Conservation (phyloP, 1,139 yeast genomes). For the Nakaseomyces bracarensis region DNA sequence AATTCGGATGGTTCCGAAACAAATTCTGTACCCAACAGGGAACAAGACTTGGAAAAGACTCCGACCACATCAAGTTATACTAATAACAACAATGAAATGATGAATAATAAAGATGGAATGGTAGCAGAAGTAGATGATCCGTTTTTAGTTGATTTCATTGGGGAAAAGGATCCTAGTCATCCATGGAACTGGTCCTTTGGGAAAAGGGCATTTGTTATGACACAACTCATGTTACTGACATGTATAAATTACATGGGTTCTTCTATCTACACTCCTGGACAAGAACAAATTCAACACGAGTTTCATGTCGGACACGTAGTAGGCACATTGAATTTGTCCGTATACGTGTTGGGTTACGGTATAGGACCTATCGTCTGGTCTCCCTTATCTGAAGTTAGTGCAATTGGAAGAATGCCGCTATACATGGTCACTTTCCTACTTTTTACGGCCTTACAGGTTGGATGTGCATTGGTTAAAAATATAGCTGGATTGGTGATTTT, state of each 20-base stretch:
- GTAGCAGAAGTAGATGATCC: conserved; percentile 9
- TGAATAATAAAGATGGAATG: background rate
- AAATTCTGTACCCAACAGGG: too few relatives aligned
- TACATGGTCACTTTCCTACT: conserved; percentile 46
- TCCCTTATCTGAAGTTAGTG: conserved; percentile 46
- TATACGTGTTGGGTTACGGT: conserved; percentile 46
- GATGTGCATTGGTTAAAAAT: conserved; percentile 48
- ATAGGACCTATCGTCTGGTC: conserved; percentile 48
- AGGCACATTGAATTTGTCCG: conserved; percentile 17
- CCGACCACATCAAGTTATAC: too few relatives aligned
- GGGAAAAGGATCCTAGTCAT: conserved; percentile 44
- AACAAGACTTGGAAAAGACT: too few relatives aligned
- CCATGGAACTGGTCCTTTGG: conserved; percentile 48
- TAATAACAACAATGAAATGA: too few relatives aligned
- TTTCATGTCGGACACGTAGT: conserved; percentile 21
- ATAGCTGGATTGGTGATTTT: conserved; percentile 45
- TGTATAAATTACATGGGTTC: conserved; percentile 52
- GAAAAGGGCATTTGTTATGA: conserved; percentile 36
- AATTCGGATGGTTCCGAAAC: too few relatives aligned
- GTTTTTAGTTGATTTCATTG: conserved; percentile 19
- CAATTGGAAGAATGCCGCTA: conserved; percentile 46
- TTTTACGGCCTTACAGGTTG: conserved; percentile 52
- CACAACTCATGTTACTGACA: conserved; percentile 41
- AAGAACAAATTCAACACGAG: conserved; percentile 15
- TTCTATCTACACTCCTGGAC: conserved; percentile 53